Base-by-base conservation (phyloP, 345 rosid genomes). In the Limnanthes douglasii region DNA sequence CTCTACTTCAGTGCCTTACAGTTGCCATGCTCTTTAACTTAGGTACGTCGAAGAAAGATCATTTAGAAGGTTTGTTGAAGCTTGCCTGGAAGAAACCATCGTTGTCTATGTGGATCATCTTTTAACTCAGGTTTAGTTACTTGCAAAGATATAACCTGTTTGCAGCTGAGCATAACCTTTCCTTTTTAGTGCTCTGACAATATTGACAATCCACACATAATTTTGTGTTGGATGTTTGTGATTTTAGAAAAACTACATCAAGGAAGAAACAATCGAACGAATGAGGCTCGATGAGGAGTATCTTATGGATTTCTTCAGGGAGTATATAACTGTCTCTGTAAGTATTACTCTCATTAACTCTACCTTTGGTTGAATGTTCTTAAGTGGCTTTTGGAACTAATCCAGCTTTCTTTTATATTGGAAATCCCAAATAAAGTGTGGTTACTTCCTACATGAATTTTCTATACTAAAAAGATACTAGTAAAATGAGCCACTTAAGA, bases 31-130 rank as follows among this genome's bases (percentile, higher is more conserved):
- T 59, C 37, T 45, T 18, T 47, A 13, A 34, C 43, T 18, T 57
- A 92, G 96, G 99, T 92, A 78, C 51, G 69, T 85, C 6, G 96
- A 92, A 62, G 96, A 92, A 45, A 65, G 99, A 64, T 85, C 94
- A 34, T 92, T 92, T 48, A 73, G 86, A 53, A 75, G 86, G 69
- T 92, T 92, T 45, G 96, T 92, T 11, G 96, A 85, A 62, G 88
- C 94, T 46, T 85, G 94, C 61, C 40, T 75, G 63, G 96, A 92
- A 73, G 99, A 92, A 61, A 85, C 93, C 11, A 63, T 70, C 12
- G 65, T 92, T 41, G 74, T 75, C 47, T 81, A 85, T 51, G 80
- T 81, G 38, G 99, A 92, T 65, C 88, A 60, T 67, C 93, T 92
- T 51, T 56, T 92, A 34, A 73, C 69, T 13, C 94, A 85, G 96